phyloP scores from a whole-genome alignment of 176 grass and related monocot genomes.

The Pontederia crassipes region DNA sequence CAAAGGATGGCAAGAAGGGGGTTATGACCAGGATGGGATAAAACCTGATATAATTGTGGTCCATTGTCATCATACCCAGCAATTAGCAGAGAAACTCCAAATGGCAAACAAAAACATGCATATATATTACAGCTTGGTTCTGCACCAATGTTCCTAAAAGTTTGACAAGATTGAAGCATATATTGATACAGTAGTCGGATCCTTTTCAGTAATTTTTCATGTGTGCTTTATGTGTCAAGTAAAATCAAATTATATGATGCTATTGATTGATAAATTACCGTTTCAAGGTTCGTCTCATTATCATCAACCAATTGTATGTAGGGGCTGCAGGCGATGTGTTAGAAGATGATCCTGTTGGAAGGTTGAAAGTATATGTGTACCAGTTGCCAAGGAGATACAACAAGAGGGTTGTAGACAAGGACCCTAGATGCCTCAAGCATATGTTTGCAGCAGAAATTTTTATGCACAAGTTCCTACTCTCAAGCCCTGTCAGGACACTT shows the following conservation, averaged over 20 bases:
- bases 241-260: too few species aligned
- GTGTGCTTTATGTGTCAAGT: too few species aligned
- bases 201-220: too few species aligned
- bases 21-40: neutral
- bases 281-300: too few species aligned
- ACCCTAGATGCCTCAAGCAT: conserved; percentile 58
- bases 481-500: conserved; percentile 39
- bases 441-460: conserved; percentile 77
- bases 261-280: too few species aligned
- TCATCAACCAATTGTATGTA: conserved; percentile 2
- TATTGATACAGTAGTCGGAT: too few species aligned
- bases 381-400: conserved; percentile 64
- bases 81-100: conserved; percentile 83
- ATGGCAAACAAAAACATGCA: too few species aligned
- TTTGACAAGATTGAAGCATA: too few species aligned
- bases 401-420: conserved; percentile 55
- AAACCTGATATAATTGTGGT: conserved; percentile 90
- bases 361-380: conserved; percentile 60
- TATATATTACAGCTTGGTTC: too few species aligned
- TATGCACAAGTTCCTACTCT: conserved; percentile 57
- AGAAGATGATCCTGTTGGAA: conserved; percentile 65
- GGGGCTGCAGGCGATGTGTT: conserved; percentile 60
- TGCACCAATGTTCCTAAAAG: too few species aligned
- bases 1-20: neutral
- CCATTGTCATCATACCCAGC: conserved; percentile 97